Base-by-base conservation (phyloP, 495 filamentous ascomycete genomes). In the Amphirosellinia nigrospora region DNA sequence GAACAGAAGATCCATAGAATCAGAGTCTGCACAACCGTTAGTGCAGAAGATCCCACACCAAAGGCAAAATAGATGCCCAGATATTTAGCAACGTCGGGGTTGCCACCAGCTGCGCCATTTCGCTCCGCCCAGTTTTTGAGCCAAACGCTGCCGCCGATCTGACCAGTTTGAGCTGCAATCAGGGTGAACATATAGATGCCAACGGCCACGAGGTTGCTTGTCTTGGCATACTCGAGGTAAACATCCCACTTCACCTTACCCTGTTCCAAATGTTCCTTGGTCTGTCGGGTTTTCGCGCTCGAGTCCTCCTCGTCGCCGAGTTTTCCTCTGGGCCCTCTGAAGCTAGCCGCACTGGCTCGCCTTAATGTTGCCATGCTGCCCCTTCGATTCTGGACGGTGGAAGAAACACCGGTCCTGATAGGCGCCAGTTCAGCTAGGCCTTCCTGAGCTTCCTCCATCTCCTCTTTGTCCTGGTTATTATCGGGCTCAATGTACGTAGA, bases 1-100 rank as follows among this genome's bases (percentile, higher is more conserved):
- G 96, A 97, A 81, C 96, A 99, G 82, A 98, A 98, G 71, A 99
- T 97, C 95, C 95, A 98, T 23, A 99, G 84, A 69, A 99, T 94
- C 66, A 99, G 83, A 34, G 95, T 97, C 81, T 99, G 96, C 43
- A 96, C 74, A 50, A 98, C 93, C 23, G 95, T 94, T 71, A 99
- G 83, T 38, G 86, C 86, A 32, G 96, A 90, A 26, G 92, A 89
- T n/a, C 96, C 96, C 56, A 98, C 79, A 38, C 96, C 96, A 79
- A 99, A 92, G 30, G 92, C 93, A 77, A 98, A 92, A 80, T 98
- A 99, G 69, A 98, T 86, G 34, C 95, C 94, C 72, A 99, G 91
- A 77, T 95, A 98, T 77, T 93, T 97, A 63, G 91, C 96, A 65
- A 94, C 86, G 16, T 93, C 71, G 34, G 88, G 87, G 75, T 97